phyloP scores from a whole-genome alignment of 2,329 filamentous ascomycete species.

The Aspergillus tanneri region DNA sequence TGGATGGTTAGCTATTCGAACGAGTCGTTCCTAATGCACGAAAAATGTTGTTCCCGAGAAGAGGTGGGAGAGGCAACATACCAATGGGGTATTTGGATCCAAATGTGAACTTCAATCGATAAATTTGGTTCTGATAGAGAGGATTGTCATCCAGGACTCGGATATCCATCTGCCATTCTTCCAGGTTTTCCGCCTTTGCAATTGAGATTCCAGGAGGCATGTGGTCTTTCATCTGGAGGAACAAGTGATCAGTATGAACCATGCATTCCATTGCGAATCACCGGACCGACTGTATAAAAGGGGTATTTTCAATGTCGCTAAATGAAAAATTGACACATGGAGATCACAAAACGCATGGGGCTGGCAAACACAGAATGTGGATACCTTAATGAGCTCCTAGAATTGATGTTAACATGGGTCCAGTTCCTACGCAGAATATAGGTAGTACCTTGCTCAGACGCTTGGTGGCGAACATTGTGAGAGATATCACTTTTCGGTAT shows the following conservation, averaged over 20 bases:
- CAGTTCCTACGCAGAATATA: neutral
- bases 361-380: neutral
- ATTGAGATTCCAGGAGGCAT: conserved; percentile 71
- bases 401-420: conserved; percentile 22
- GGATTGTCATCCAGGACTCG: conserved; percentile 86
- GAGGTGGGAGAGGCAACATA: conserved; percentile 42
- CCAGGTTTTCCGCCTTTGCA: conserved; percentile 75
- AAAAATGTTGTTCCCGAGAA: neutral
- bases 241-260: neutral
- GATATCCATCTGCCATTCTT: conserved; percentile 92
- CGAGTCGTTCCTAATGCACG: neutral
- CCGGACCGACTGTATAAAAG: neutral
- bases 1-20: conserved; percentile 14
- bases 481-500: neutral
- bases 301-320: too few relatives aligned
- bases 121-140: conserved; percentile 75
- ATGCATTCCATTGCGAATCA: neutral
- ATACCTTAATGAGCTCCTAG: conserved; percentile 58
- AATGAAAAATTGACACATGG: too few relatives aligned
- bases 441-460: conserved; percentile 46
- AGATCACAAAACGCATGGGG: too few relatives aligned
- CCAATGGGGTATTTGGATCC: conserved; percentile 84
- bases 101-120: conserved; percentile 85
- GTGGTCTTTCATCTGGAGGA: conserved; percentile 54
- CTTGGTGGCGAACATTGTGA: conserved; percentile 52